Evolutionary conservation across 768 basidiomycete species (phyloP).

Genomic region (Panellus pusillus): DNA sequence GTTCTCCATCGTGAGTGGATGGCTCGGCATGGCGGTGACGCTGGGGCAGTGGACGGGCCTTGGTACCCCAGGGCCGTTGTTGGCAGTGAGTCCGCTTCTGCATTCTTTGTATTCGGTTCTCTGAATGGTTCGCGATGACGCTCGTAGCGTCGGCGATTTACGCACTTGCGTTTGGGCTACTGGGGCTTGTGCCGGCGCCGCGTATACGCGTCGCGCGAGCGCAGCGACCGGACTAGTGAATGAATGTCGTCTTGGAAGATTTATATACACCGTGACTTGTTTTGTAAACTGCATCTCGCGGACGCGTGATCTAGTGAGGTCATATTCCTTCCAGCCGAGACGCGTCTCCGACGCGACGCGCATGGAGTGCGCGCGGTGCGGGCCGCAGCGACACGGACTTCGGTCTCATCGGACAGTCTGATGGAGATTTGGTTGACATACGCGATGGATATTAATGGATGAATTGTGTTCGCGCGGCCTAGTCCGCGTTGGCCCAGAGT

Average conservation of each 20-base stretch:
- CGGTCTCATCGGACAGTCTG: no score
- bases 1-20: slow-evolving; percentile 66
- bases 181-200: slow-evolving; percentile 71
- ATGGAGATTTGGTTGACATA: no score
- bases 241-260: not conserved
- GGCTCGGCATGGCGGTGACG: slow-evolving; percentile 59
- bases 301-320: no score
- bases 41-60: slow-evolving; percentile 67
- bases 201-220: slow-evolving; percentile 19
- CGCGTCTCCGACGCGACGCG: no score
- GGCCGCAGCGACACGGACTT: no score
- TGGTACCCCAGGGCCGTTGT: slow-evolving; percentile 65
- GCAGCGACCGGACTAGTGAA: slow-evolving; percentile 9
- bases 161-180: slow-evolving; percentile 67
- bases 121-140: not conserved
- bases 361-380: no score
- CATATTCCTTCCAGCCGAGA: no score
- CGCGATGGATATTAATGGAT: no score
- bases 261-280: no score
- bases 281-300: no score
- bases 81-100: slow-evolving; percentile 47
- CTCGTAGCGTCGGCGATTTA: slow-evolving; percentile 65
- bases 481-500: no score
- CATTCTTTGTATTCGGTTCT: not conserved
- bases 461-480: no score